These are phyloP conservation scores for Alternaria sp. DNA, from an alignment of 2,329 filamentous ascomycete genomes.

Conservation along the genomic window DNA sequence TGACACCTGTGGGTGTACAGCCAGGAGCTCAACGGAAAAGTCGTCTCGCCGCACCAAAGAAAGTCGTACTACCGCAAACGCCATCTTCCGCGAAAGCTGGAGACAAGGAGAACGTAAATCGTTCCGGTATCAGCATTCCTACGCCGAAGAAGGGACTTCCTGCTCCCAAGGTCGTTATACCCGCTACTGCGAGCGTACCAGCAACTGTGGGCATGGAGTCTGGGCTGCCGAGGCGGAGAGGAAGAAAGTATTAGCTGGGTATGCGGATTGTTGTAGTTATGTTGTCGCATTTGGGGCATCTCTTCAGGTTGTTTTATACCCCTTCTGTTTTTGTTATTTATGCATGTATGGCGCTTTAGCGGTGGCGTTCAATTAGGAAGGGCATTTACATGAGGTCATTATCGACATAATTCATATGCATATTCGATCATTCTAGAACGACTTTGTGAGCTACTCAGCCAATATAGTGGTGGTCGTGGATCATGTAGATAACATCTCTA, in stretches of 20 bases:
- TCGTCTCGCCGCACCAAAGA: conserved; percentile 46
- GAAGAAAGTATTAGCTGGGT: conserved; percentile 26
- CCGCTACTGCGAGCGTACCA: conserved; percentile 15
- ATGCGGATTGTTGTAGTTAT: background rate
- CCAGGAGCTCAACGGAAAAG: conserved; percentile 39
- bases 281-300: background rate
- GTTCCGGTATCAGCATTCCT: conserved; percentile 24
- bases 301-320: background rate
- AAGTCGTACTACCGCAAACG: conserved; percentile 43
- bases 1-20: conserved; percentile 32
- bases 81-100: conserved; percentile 16
- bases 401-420: background rate
- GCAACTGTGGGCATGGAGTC: conserved; percentile 23
- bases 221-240: conserved; percentile 44
- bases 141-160: conserved; percentile 46
- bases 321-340: background rate
- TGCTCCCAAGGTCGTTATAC: conserved; percentile 30
- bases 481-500: background rate
- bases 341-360: conserved; percentile 4
- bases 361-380: background rate
- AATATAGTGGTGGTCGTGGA: background rate
- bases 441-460: background rate
- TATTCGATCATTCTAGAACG: background rate
- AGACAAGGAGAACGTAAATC: conserved; percentile 39
- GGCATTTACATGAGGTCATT: background rate